Conservation (phyloP, 1,284 basidiomycete genomes). For the Austroboletus novae-zelandiae region DNA sequence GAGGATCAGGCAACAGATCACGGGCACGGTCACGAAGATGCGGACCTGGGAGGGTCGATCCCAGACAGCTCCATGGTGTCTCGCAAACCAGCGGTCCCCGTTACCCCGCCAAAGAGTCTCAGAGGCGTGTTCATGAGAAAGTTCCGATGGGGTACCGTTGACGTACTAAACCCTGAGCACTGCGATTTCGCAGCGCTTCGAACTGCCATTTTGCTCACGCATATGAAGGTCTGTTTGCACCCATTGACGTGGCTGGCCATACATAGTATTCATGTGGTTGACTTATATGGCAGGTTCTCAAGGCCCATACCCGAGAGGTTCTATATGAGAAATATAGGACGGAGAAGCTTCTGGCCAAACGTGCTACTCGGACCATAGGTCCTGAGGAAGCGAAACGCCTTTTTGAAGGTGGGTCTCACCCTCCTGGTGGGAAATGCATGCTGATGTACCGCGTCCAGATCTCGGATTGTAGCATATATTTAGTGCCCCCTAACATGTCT, state of each 20-base stretch:
- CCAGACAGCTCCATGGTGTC: conserved; percentile 18
- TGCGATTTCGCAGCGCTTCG: conserved; percentile 82
- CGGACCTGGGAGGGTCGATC: conserved; percentile 15
- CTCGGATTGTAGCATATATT: conserved; percentile 36
- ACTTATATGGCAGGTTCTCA: conserved; percentile 59
- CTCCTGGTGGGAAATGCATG: conserved; percentile 23
- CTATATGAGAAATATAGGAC: conserved; percentile 82
- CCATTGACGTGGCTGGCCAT: conserved; percentile 10
- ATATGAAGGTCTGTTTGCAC: conserved; percentile 62
- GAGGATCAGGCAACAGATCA: conserved; percentile 14
- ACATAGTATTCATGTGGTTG: conserved; percentile 8
- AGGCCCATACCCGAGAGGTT: conserved; percentile 76
- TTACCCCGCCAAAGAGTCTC: conserved; percentile 59
- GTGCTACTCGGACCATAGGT: conserved; percentile 73
- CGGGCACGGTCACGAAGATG: conserved; percentile 16
- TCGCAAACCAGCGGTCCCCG: conserved; percentile 44
- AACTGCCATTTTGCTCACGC: conserved; percentile 74
- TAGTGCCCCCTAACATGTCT: conserved; percentile 14
- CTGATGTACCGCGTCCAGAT: conserved; percentile 32
- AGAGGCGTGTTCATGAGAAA: conserved; percentile 70
- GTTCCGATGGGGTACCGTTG: conserved; percentile 80
- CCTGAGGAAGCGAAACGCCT: conserved; percentile 68
- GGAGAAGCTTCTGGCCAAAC: conserved; percentile 78
- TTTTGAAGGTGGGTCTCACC: conserved; percentile 56
- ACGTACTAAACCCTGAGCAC: conserved; percentile 77